Conservation (phyloP, 345 rosid species). For the Corchorus olitorius region DNA sequence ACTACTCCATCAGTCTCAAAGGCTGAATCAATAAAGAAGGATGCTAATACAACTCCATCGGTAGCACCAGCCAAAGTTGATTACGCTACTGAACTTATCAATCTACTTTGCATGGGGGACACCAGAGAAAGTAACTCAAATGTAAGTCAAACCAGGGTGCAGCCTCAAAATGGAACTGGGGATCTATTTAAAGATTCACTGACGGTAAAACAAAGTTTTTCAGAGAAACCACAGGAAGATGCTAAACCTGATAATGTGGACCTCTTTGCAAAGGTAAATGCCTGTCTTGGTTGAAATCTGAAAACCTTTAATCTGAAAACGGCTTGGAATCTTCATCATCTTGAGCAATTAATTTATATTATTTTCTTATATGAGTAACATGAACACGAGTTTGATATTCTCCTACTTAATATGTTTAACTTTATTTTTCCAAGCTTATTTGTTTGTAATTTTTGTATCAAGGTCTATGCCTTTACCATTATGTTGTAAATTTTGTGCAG, state of each 20-base stretch:
- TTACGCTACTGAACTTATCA: slow-evolving; percentile 69
- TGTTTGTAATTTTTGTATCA: background rate
- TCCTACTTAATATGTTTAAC: background rate
- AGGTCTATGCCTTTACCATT: background rate
- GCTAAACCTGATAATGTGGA: slow-evolving; percentile 42
- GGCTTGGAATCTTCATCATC: background rate
- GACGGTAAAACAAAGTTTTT: slow-evolving; percentile 11
- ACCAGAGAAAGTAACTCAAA: slow-evolving; percentile 34
- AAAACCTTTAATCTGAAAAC: background rate
- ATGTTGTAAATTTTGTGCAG: slow-evolving; percentile 31
- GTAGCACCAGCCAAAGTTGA: slow-evolving; percentile 46
- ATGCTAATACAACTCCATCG: slow-evolving; percentile 21
- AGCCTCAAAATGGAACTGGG: slow-evolving; percentile 23
- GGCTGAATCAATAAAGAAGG: slow-evolving; percentile 32
- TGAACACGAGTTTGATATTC: background rate
- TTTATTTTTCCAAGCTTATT: background rate
- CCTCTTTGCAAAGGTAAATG: slow-evolving; percentile 51
- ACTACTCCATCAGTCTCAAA: slow-evolving; percentile 23
- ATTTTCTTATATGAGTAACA: background rate
- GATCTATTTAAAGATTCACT: slow-evolving; percentile 22
- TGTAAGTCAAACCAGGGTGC: slow-evolving; percentile 26
- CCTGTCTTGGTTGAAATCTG: slow-evolving; percentile 2
- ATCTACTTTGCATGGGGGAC: slow-evolving; percentile 56
- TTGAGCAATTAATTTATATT: background rate
- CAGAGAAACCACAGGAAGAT: slow-evolving; percentile 43